Evolutionary conservation across 495 filamentous ascomycete genomes (phyloP).

Genomic region (Aspergillus kassunensis): DNA sequence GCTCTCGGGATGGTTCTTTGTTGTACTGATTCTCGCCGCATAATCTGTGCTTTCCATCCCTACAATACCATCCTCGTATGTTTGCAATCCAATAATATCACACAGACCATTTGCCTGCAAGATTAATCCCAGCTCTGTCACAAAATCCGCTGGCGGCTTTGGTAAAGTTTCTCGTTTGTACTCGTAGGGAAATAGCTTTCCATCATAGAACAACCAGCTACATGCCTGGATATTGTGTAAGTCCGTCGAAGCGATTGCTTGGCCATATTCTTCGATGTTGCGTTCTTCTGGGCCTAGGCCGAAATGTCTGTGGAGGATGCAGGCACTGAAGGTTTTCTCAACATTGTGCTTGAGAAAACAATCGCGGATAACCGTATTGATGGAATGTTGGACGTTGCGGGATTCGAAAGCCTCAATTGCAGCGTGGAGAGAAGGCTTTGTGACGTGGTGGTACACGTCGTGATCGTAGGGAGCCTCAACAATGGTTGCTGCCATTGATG

Average conservation of each 20-base stretch:
- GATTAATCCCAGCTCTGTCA: not conserved
- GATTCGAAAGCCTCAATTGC: not conserved
- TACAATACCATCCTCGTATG: constrained; percentile 1
- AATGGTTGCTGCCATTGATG: not conserved
- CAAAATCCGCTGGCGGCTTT: not conserved
- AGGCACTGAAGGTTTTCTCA: constrained; percentile 1
- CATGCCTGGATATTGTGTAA: not conserved
- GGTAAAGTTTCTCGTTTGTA: not conserved
- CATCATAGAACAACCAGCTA: not conserved
- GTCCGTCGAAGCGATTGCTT: not conserved
- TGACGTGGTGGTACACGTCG: not conserved
- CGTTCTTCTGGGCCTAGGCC: not conserved
- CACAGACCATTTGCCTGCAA: not conserved
- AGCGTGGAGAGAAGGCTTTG: not conserved
- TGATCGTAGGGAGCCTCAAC: not conserved
- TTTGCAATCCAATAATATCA: constrained; percentile 2
- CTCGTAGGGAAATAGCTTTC: not conserved
- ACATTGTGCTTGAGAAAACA: not conserved
- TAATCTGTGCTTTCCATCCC: constrained; percentile 1
- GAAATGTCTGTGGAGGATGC: constrained; percentile 7
- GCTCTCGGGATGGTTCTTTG: not conserved
- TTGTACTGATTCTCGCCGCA: constrained; percentile 1
- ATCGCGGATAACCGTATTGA: not conserved
- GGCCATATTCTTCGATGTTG: constrained; percentile 4
- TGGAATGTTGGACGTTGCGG: not conserved